Base-by-base conservation (phyloP, 139 green algal genomes). In the Yamagishiella unicocca region DNA sequence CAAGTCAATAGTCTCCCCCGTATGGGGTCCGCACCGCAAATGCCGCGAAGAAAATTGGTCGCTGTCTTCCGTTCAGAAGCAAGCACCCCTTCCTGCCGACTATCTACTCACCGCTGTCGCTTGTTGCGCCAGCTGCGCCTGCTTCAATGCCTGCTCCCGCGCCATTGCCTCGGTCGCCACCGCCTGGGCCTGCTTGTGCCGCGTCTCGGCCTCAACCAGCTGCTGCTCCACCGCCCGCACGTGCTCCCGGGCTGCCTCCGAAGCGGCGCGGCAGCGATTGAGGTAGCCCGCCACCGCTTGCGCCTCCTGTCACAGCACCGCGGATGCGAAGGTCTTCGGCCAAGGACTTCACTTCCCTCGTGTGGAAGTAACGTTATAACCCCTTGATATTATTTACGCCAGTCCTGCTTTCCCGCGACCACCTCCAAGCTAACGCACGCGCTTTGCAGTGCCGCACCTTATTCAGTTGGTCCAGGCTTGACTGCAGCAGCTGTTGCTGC, bases 161-260 rank as follows among this genome's bases (percentile, higher is more conserved):
- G 8, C 17, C 29, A 35, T 25, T 19, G 79, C 79, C n/a, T 71
- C 79, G 27, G 31, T 2, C 27, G 31, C 29, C 40, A 19, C 58
- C 29, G 27, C 79, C 9, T 9, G 14, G 0, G 79, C 79, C 12
- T 45, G 17, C 61, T 24, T 4, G 38, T 66, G 79, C 3, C 10
- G n/a, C 14, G n/a, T 61, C 79, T 85, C 40, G 19, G 62, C 79
- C 61, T 61, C 79, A 27, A 17, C n/a, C 79, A 85, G 61, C 79
- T 85, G 40, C 19, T 2, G 17, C 61, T 75, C 61, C 10, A 62
- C 61, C 1, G 6, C 43, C 40, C 40, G 17, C 10, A 64, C 5
- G 40, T 35, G n/a, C 42, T 85, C 79, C 21, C 9, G 10, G 2
- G 76, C 55, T 0, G 61, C 79, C 5, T 40, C 27, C 3, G 58